Evolutionary conservation across 2,329 filamentous ascomycete species (phyloP).

Genomic region (Penicillium sp.): DNA sequence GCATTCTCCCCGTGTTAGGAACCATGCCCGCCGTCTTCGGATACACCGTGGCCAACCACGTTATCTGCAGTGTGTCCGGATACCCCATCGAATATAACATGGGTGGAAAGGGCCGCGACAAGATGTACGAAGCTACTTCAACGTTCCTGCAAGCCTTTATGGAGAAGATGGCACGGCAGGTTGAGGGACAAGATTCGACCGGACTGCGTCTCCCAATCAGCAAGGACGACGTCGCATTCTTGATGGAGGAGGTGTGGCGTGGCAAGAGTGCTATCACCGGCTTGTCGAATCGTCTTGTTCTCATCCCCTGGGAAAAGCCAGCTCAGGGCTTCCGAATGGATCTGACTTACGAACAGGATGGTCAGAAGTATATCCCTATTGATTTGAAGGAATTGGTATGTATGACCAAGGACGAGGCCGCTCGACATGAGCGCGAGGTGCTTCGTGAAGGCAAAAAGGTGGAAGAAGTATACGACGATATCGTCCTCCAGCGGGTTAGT

Average conservation of each 20-base stretch:
- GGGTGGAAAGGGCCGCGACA: conserved; percentile 76
- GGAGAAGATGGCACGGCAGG: conserved; percentile 66
- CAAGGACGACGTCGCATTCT: conserved; percentile 76
- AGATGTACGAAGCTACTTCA: conserved; percentile 85
- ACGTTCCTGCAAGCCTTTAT: conserved; percentile 73
- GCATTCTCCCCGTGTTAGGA: conserved; percentile 91
- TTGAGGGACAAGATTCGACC: conserved; percentile 53
- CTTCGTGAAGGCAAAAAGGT: conserved; percentile 65
- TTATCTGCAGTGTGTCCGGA: conserved; percentile 75
- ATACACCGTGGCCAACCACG: conserved; percentile 85
- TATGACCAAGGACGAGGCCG: conserved; percentile 90
- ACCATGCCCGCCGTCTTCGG: conserved; percentile 98
- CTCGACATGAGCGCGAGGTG: conserved; percentile 74
- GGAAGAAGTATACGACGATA: conserved; percentile 71
- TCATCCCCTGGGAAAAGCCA: conserved; percentile 78
- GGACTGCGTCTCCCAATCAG: conserved; percentile 80
- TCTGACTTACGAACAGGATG: conserved; percentile 56
- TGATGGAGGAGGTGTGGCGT: conserved; percentile 84
- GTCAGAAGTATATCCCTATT: conserved; percentile 74
- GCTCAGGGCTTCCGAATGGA: conserved; percentile 60
- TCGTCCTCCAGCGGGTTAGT: conserved; percentile 66
- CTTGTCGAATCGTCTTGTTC: conserved; percentile 70
- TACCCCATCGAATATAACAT: conserved; percentile 82
- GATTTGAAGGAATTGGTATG: conserved; percentile 72
- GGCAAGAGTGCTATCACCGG: conserved; percentile 82